phyloP scores from a whole-genome alignment of 208 protist genomes.

The Acanthamoeba culbertsoni region DNA sequence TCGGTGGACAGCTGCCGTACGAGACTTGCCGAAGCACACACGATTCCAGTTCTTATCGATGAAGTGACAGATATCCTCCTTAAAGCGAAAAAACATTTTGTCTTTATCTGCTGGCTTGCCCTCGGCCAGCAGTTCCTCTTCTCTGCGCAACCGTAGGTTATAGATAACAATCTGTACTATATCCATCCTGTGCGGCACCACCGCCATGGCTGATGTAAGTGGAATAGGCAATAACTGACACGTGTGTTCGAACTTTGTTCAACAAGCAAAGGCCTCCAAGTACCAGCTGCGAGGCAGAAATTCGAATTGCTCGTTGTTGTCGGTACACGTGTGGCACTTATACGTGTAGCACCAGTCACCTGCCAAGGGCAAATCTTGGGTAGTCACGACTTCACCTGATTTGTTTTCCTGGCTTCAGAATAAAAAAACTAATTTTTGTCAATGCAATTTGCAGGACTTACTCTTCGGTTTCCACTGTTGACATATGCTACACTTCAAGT shows the following conservation, averaged over 20 bases:
- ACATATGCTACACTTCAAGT: not conserved
- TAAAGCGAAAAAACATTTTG: constrained; percentile 62
- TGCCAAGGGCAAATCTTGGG: not conserved
- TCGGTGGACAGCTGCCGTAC: too few species aligned
- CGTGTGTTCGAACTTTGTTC: not conserved
- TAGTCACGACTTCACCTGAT: not conserved
- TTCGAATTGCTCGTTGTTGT: not conserved
- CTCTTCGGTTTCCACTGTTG: constrained; percentile 33
- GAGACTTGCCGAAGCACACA: constrained; percentile 70
- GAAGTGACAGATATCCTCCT: constrained; percentile 69
- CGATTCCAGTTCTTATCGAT: constrained; percentile 70
- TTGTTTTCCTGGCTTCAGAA: not conserved
- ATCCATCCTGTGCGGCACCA: constrained; percentile 34
- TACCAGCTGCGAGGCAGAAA: constrained; percentile 32
- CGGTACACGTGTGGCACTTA: not conserved
- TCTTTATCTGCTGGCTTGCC: not conserved
- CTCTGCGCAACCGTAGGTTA: constrained; percentile 37
- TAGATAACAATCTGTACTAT: constrained; percentile 71
- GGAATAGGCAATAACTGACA: not conserved
- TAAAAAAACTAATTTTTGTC: not conserved
- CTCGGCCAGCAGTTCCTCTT: not conserved
- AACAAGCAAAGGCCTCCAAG: not conserved
- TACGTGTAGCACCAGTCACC: constrained; percentile 40
- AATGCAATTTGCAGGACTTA: not conserved
- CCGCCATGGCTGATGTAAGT: not conserved